Base-by-base conservation (phyloP, 2,329 filamentous ascomycete genomes). In the Emergomyces orientalis region DNA sequence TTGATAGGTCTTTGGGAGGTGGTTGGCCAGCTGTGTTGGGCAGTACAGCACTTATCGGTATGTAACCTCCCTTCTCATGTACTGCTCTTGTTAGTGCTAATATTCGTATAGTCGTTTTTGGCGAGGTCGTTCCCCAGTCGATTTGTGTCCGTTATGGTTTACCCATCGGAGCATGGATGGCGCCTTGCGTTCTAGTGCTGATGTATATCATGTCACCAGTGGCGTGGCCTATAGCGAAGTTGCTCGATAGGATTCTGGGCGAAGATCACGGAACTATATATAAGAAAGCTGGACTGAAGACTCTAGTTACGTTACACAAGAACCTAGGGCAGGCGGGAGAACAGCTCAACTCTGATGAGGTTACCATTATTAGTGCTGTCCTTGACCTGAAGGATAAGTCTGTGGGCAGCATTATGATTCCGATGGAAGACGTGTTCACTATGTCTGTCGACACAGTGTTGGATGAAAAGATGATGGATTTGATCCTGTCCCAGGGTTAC, bases 221-320 rank as follows among this genome's bases (percentile, higher is more conserved):
- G 57, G 91, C 93, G 55, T 99, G 91, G 88, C 94, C 94, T 2
- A 95, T 91, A 7, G 94, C 94, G 27, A 96, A 97, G 77, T 84
- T 99, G 25, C 88, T 99, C 70, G 94, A 99, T 77, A 91, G 86
- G 78, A 83, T 97, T 9, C 85, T 99, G 3, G 94, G 94, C 65
- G 89, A 96, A 76, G 93, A 97, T 71, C 93, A 97, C 73, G 93
- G 93, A 61, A 97, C 92, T 0, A 87, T 93, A 52, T 99, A 99
- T 84, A 97, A 97, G 79, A 99, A 97, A 80, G 93, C 91, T 65
- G 94, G 94, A 0, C 79, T 99, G 69, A 99, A 99, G 80, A 97
- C 94, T 0, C 81, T 99, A 37, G 94, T 99, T 34, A 96, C 91
- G 0, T 81, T 99, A 19, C 94, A 99, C 79, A 91, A 95, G 76